Percentiles rank a stretch among this genome's conserved stretches.
phyloP scores from a whole-genome alignment of 352 stramenopile genomes.

The Globisporangium carolinianum region DNA sequence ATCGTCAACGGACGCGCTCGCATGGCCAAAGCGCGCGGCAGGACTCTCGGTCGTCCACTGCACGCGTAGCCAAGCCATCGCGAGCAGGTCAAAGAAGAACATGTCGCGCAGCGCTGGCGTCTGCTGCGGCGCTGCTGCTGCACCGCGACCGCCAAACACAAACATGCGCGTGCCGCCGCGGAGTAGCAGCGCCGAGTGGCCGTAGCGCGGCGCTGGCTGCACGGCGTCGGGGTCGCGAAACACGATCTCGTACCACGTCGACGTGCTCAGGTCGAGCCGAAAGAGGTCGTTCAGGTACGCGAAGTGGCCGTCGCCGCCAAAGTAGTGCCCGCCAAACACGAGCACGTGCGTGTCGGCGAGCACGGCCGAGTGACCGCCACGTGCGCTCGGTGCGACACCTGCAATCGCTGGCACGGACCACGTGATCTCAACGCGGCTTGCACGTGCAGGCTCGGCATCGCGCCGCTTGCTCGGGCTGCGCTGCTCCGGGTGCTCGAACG shows the following conservation, averaged over 20 bases:
- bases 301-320: slow-evolving; percentile 77
- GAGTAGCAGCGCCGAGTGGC: slow-evolving; percentile 79
- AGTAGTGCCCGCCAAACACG: slow-evolving; percentile 88
- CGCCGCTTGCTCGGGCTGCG: slow-evolving; percentile 10
- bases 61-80: slow-evolving; percentile 80
- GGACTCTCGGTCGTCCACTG: slow-evolving; percentile 83
- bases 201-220: slow-evolving; percentile 71
- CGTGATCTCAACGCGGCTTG: slow-evolving; percentile 41
- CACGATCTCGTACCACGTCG: slow-evolving; percentile 61
- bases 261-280: slow-evolving; percentile 78
- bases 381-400: slow-evolving; percentile 42
- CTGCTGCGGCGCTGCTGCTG: slow-evolving; percentile 4
- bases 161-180: slow-evolving; percentile 60
- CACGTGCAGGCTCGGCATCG: slow-evolving; percentile 13
- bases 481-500: slow-evolving; percentile 11
- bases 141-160: slow-evolving; percentile 64
- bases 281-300: slow-evolving; percentile 90
- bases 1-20: slow-evolving; percentile 49
- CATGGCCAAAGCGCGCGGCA: slow-evolving; percentile 65
- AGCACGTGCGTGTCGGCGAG: slow-evolving; percentile 78
- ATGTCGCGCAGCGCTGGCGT: slow-evolving; percentile 72
- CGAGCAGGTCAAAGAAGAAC: slow-evolving; percentile 80
- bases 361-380: slow-evolving; percentile 63
- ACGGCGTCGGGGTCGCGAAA: slow-evolving; percentile 36
- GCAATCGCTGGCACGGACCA: slow-evolving; percentile 56